Evolutionary conservation across 345 rosid genomes (phyloP).

Genomic region (thale cress (Arabidopsis thaliana)): TAIR10.1 NC_003076.8:10013001-10013500

Average conservation of each 20-base stretch:
- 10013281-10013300: constrained; percentile 76
- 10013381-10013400: constrained; percentile 53
- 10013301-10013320: constrained; percentile 73
- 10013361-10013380: constrained; percentile 74
- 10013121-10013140: constrained; percentile 67
- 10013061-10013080: constrained; percentile 77
- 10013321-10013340: constrained; percentile 91
- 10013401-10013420: constrained; percentile 58
- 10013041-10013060: constrained; percentile 68
- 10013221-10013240: constrained; percentile 15
- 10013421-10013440: constrained; percentile 47
- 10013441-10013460: constrained; percentile 45
- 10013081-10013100: constrained; percentile 83
- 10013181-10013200: constrained; percentile 43
- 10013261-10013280: constrained; percentile 82
- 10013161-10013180: constrained; percentile 81
- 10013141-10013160: constrained; percentile 57
- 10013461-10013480: constrained; percentile 23
- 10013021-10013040: constrained; percentile 30
- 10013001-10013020: constrained; percentile 25
- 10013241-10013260: constrained; percentile 54
- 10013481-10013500: constrained; percentile 35
- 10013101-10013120: constrained; percentile 78
- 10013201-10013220: constrained; percentile 28
- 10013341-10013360: constrained; percentile 65